Conservation (phyloP, 2,329 filamentous ascomycete species). For the Pyrenochaeta sp. region DNA sequence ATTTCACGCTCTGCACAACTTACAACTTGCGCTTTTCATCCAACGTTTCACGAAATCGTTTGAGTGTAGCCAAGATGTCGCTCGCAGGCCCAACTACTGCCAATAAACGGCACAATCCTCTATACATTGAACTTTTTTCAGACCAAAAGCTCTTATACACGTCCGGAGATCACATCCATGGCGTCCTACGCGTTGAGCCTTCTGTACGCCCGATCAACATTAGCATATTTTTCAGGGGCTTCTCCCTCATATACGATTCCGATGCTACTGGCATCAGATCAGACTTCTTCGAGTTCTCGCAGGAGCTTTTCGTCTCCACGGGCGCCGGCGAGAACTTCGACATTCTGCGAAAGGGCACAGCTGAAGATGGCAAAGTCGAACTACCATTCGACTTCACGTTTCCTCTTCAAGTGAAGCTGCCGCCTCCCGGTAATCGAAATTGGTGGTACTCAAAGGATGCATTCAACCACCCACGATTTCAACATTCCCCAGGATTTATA, state of each 20-base stretch:
- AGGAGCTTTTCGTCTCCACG: slow-evolving; percentile 28
- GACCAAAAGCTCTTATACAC: slow-evolving; percentile 23
- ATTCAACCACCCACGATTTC: slow-evolving; percentile 30
- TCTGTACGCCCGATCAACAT: slow-evolving; percentile 25
- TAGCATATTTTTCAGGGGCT: slow-evolving; percentile 23
- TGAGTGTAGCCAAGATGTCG: slow-evolving; percentile 14
- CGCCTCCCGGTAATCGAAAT: slow-evolving; percentile 16
- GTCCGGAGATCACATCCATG: slow-evolving; percentile 28
- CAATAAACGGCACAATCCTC: slow-evolving; percentile 20
- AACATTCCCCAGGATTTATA: slow-evolving; percentile 31
- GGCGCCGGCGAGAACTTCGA: slow-evolving; percentile 28
- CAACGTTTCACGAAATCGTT: too few species aligned
- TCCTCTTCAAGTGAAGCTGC: slow-evolving; percentile 22
- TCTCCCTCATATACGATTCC: slow-evolving; percentile 17
- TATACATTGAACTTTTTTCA: slow-evolving; percentile 24
- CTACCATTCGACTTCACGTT: slow-evolving; percentile 37
- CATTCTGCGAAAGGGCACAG: slow-evolving; percentile 26
- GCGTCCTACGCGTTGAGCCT: slow-evolving; percentile 27
- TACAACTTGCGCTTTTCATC: not conserved
- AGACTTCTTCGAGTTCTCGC: slow-evolving; percentile 23
- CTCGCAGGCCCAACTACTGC: slow-evolving; percentile 10
- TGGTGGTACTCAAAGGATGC: slow-evolving; percentile 26
- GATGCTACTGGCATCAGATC: slow-evolving; percentile 18
- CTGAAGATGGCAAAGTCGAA: slow-evolving; percentile 27
- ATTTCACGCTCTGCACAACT: not conserved